Conservation (phyloP, 2,329 filamentous ascomycete species). For the Aspergillus awamori region DNA sequence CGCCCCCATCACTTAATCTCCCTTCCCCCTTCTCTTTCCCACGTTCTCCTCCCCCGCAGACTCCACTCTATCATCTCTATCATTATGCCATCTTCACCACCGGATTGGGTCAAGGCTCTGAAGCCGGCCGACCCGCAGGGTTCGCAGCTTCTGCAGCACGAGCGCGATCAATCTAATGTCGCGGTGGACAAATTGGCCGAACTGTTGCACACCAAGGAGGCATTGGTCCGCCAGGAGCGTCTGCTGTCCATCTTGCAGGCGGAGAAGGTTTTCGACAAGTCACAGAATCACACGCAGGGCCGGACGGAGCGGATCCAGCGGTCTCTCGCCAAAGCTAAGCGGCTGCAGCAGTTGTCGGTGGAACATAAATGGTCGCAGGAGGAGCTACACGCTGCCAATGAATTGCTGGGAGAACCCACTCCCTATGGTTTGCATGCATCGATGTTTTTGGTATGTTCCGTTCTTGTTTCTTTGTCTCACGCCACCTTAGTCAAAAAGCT, state of each 20-base stretch:
- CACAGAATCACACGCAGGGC: conserved; percentile 74
- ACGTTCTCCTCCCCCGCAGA: background rate
- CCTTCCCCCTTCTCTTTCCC: conserved; percentile 4
- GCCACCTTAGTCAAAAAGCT: conserved; percentile 8
- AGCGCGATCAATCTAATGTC: conserved; percentile 69
- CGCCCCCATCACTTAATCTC: background rate
- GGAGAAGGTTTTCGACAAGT: conserved; percentile 76
- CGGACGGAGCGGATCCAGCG: conserved; percentile 69
- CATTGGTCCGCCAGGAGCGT: conserved; percentile 61
- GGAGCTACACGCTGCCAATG: conserved; percentile 66
- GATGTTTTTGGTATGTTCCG: conserved; percentile 64
- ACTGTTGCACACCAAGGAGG: conserved; percentile 69
- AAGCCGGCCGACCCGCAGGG: conserved; percentile 70
- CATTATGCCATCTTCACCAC: conserved; percentile 48
- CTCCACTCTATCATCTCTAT: background rate
- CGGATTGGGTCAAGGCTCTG: conserved; percentile 68
- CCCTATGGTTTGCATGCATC: conserved; percentile 73
- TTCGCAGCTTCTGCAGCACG: conserved; percentile 67
- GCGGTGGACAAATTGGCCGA: conserved; percentile 68
- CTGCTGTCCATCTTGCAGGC: conserved; percentile 67
- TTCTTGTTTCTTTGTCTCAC: too few species aligned
- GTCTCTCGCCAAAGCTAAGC: conserved; percentile 71
- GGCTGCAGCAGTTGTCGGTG: conserved; percentile 65
- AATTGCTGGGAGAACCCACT: conserved; percentile 71
- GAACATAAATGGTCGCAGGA: conserved; percentile 69